phyloP scores from a whole-genome alignment of 1,284 basidiomycete species.

The Pseudozyma flocculosa region DNA sequence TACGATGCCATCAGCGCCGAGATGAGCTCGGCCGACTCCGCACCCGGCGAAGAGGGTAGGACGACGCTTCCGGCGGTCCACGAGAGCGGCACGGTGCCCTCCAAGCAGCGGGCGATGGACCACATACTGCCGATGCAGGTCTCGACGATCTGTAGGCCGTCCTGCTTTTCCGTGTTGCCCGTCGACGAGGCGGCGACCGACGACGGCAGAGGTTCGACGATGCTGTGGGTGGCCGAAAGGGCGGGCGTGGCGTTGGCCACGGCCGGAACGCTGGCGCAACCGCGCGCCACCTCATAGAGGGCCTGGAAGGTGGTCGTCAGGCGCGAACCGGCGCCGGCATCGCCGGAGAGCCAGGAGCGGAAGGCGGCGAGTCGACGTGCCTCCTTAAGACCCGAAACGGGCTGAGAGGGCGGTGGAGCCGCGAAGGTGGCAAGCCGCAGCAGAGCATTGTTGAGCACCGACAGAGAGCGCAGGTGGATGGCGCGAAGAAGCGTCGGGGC shows the following conservation, averaged over 20 bases:
- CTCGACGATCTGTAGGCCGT: conserved; percentile 45
- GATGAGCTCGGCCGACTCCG: conserved; percentile 14
- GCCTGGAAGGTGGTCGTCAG: conserved; percentile 5
- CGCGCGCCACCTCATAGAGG: conserved; percentile 26
- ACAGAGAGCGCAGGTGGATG: conserved; percentile 38
- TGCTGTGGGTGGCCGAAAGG: not conserved
- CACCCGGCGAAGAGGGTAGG: conserved; percentile 1
- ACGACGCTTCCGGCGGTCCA: not conserved
- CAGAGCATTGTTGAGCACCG: conserved; percentile 44
- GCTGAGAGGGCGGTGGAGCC: conserved; percentile 49
- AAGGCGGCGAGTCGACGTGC: conserved; percentile 22
- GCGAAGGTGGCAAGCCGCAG: conserved; percentile 34
- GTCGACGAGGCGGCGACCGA: too few species aligned
- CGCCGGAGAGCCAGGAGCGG: conserved; percentile 10
- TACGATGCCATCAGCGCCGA: conserved; percentile 34
- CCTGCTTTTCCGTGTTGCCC: conserved; percentile 1
- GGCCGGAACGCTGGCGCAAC: conserved; percentile 29
- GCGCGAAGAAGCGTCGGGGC: conserved; percentile 15
- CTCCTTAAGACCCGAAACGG: conserved; percentile 25
- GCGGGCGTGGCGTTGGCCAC: conserved; percentile 8
- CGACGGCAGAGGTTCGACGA: not conserved
- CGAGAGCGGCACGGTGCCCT: conserved; percentile 27
- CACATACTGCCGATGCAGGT: conserved; percentile 46
- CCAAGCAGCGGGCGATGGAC: conserved; percentile 38
- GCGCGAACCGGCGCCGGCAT: not conserved